Conservation (phyloP, 345 rosid species). For the Viola odorata region DNA sequence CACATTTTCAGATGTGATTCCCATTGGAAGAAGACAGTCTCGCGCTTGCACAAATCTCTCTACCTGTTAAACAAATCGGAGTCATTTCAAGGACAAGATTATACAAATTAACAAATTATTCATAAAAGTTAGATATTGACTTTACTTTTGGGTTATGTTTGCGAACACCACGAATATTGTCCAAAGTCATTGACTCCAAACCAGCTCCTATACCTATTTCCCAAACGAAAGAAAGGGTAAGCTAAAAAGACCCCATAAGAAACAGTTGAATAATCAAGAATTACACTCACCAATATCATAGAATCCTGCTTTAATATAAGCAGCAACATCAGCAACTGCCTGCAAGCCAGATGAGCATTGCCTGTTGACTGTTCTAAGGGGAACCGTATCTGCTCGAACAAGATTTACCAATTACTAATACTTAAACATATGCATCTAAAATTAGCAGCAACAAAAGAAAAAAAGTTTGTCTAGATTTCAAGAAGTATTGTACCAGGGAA, state of each 20-base stretch:
- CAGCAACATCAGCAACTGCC: constrained; percentile 93
- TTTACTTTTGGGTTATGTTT: constrained; percentile 63
- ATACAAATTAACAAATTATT: constrained; percentile 4
- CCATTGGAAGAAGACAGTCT: constrained; percentile 97
- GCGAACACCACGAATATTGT: constrained; percentile 20
- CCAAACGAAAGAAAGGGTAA: constrained; percentile 11
- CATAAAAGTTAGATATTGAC: background rate
- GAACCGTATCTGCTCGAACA: constrained; percentile 58
- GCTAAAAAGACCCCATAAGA: background rate
- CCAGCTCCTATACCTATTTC: constrained; percentile 82
- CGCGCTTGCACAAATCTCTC: constrained; percentile 61
- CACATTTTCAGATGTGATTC: constrained; percentile 93
- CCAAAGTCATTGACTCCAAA: constrained; percentile 73
- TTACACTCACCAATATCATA: constrained; percentile 61
- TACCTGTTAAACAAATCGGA: constrained; percentile 30
- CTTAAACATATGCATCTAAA: background rate
- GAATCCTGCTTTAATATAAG: constrained; percentile 76
- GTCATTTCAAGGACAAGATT: constrained; percentile 5
- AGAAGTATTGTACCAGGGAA: constrained; percentile 54
- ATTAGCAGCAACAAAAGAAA: background rate
- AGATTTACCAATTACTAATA: background rate
- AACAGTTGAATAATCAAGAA: background rate
- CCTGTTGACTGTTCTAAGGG: constrained; percentile 82
- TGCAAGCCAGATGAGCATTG: constrained; percentile 94
- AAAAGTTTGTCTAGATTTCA: background rate